These are phyloP conservation scores for Umbelopsis isabellina DNA, from an alignment of 192 early-diverging fungal genomes.

Conservation along the genomic window DNA sequence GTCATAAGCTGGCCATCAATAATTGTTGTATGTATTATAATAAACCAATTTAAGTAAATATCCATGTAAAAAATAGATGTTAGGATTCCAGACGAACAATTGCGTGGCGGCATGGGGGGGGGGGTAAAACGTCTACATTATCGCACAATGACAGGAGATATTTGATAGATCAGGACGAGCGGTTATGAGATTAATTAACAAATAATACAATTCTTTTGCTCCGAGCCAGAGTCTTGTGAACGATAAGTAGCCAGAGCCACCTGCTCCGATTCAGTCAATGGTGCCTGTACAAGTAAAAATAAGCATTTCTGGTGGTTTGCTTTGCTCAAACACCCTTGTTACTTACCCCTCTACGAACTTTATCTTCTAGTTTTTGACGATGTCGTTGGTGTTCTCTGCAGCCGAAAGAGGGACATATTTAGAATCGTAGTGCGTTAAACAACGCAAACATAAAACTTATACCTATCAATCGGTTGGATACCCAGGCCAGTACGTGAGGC, in stretches of 20 bases:
- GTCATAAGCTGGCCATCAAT: not conserved
- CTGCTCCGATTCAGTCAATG: slow-evolving; percentile 6
- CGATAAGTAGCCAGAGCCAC: slow-evolving; percentile 1
- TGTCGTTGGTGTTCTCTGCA: slow-evolving; percentile 13
- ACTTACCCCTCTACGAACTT: slow-evolving; percentile 12
- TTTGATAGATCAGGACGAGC: not conserved
- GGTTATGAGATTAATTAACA: not conserved
- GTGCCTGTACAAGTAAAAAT: not conserved
- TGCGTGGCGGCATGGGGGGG: too few relatives aligned
- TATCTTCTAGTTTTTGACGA: slow-evolving; percentile 1
- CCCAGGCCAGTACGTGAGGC: not conserved
- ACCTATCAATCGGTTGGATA: slow-evolving; percentile 8
- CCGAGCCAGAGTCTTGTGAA: not conserved
- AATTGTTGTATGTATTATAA: not conserved
- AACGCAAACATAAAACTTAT: not conserved
- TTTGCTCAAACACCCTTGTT: not conserved
- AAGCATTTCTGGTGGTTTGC: too few relatives aligned
- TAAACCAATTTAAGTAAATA: too few relatives aligned
- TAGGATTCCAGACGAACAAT: too few relatives aligned
- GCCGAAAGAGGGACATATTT: not conserved
- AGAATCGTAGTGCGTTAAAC: not conserved
- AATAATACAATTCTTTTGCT: slow-evolving; percentile 7
- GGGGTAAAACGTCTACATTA: too few relatives aligned
- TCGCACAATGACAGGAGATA: not conserved
- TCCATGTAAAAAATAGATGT: too few relatives aligned